Percentiles rank a stretch among this genome's conserved stretches.
Conservation (phyloP, 2,329 filamentous ascomycete genomes). For the Monilinia polystroma region DNA sequence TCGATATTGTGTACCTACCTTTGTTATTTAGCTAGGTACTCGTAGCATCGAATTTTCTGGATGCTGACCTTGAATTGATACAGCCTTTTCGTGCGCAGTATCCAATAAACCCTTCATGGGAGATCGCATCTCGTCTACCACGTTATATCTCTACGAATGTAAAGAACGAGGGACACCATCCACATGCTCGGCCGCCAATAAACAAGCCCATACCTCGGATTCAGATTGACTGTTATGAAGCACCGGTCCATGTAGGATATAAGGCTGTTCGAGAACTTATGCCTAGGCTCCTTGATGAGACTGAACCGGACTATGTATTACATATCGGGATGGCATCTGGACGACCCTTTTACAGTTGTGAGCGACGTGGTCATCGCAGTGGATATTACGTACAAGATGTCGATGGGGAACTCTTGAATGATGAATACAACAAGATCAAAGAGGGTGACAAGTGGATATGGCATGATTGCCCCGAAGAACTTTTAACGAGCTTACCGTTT, state of each 20-base stretch:
- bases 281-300: slow-evolving; percentile 53
- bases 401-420: slow-evolving; percentile 57
- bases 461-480: slow-evolving; percentile 53
- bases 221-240: slow-evolving; percentile 62
- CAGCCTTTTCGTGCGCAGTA: slow-evolving; percentile 75
- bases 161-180: slow-evolving; percentile 2
- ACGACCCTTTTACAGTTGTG: slow-evolving; percentile 66
- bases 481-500: slow-evolving; percentile 57
- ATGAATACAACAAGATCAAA: slow-evolving; percentile 45
- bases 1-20: neutral
- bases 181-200: slow-evolving; percentile 30
- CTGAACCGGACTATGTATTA: slow-evolving; percentile 60
- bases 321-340: slow-evolving; percentile 78
- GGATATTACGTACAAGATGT: slow-evolving; percentile 71
- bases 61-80: slow-evolving; percentile 5
- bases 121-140: slow-evolving; percentile 71
- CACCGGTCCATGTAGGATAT: slow-evolving; percentile 71
- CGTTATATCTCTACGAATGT: slow-evolving; percentile 49
- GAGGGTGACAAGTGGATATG: slow-evolving; percentile 52
- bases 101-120: slow-evolving; percentile 75
- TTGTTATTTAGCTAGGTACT: neutral
- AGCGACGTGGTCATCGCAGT: slow-evolving; percentile 68
- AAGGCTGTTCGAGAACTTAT: slow-evolving; percentile 61
- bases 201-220: slow-evolving; percentile 47
- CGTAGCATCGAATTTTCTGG: neutral